Percentiles rank a stretch among this genome's conserved stretches.
These are phyloP conservation scores for Diversispora epigaea DNA, from an alignment of 192 early-diverging fungal genomes.

Conservation along the genomic window DNA sequence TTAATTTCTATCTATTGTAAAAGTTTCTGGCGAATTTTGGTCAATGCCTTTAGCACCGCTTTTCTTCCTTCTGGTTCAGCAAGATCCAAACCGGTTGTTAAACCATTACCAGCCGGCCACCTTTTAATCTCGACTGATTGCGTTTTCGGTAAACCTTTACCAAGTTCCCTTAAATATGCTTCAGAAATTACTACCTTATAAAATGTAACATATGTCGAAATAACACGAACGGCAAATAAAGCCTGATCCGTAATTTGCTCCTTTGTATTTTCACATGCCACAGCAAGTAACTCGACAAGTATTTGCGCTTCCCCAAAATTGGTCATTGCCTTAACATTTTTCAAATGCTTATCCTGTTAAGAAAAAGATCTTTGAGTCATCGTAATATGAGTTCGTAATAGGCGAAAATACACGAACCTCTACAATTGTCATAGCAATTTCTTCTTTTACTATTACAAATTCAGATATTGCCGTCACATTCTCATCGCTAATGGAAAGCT, in stretches of 20 bases:
- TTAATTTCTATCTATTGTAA: no score
- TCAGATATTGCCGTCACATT: conserved; percentile 15
- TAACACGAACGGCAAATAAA: conserved; percentile 15
- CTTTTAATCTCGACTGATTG: background rate
- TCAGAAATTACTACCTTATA: conserved; percentile 14
- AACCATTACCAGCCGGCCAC: background rate
- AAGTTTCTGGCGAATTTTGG: conserved; percentile 14
- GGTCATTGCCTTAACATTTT: background rate
- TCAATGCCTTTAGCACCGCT: background rate
- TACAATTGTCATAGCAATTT: conserved; percentile 7
- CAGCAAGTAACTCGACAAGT: conserved; percentile 14
- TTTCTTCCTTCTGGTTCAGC: background rate
- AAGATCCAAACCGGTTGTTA: background rate
- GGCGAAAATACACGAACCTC: background rate
- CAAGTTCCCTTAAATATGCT: conserved; percentile 25
- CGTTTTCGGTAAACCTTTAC: conserved; percentile 14
- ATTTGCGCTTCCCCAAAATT: conserved; percentile 23
- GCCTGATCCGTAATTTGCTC: conserved; percentile 1
- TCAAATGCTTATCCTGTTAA: conserved; percentile 29
- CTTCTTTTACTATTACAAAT: conserved; percentile 15
- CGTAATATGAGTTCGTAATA: conserved; percentile 3
- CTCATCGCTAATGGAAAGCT: conserved; percentile 11
- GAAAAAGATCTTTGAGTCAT: conserved; percentile 23
- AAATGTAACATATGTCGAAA: conserved; percentile 12
- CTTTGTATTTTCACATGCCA: conserved; percentile 1